These are phyloP conservation scores for Fonsecaea erecta DNA, from an alignment of 2,329 filamentous ascomycete species.

Conservation along the genomic window DNA sequence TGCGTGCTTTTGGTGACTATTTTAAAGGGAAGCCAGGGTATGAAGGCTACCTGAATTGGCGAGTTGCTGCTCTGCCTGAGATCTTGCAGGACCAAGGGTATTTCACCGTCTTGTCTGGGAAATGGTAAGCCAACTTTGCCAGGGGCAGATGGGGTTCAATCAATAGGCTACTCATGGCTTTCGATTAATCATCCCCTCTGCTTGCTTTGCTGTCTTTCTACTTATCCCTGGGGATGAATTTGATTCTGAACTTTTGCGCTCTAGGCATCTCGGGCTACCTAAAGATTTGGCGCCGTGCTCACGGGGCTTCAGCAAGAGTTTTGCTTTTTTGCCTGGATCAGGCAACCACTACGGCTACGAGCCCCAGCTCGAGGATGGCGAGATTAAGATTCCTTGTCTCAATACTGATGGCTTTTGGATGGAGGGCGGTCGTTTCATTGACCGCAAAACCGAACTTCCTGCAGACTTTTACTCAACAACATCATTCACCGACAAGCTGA, in stretches of 20 bases:
- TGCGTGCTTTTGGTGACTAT: conserved; percentile 20
- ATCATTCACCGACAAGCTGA: conserved; percentile 8
- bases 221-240: no score
- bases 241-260: background rate
- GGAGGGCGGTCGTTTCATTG: background rate
- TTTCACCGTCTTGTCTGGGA: conserved; percentile 43
- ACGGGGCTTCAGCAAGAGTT: conserved; percentile 42
- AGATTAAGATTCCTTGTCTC: background rate
- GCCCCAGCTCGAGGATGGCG: conserved; percentile 23
- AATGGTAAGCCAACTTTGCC: conserved; percentile 40
- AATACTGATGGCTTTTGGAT: background rate
- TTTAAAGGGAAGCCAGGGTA: conserved; percentile 40
- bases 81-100: conserved; percentile 43
- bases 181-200: no score
- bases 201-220: no score
- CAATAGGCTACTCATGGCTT: no score
- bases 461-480: conserved; percentile 15
- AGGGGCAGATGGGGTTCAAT: no score
- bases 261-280: conserved; percentile 40
- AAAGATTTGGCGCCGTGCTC: conserved; percentile 36
- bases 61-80: conserved; percentile 43
- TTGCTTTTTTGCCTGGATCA: conserved; percentile 39
- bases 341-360: conserved; percentile 46
- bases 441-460: background rate
- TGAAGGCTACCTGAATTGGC: conserved; percentile 45